A percentile compares a stretch with the other conserved stretches of the same genome.
Evolutionary conservation across 2,329 filamentous ascomycete genomes (phyloP).

Genomic region (Trichoderma harzianum): DNA sequence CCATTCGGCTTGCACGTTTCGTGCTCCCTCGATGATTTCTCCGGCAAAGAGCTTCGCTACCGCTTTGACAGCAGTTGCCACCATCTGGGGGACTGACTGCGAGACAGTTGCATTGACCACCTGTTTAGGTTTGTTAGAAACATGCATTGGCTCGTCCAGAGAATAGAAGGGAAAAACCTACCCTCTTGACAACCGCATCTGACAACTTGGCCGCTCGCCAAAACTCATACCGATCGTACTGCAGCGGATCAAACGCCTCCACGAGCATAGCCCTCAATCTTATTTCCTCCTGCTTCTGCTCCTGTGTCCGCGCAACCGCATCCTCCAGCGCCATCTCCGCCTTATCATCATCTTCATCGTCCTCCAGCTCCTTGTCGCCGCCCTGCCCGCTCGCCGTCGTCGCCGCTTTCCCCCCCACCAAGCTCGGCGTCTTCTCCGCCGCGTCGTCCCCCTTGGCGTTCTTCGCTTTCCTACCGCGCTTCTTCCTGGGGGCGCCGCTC

Average conservation of each 20-base stretch:
- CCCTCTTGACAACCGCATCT: slow-evolving; percentile 65
- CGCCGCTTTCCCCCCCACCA: slow-evolving; percentile 40
- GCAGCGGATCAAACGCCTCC: slow-evolving; percentile 60
- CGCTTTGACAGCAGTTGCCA: slow-evolving; percentile 71
- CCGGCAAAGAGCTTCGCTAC: slow-evolving; percentile 76
- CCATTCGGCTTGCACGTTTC: slow-evolving; percentile 71
- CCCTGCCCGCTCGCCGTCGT: slow-evolving; percentile 45
- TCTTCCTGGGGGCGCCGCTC: slow-evolving; percentile 50
- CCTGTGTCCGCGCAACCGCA: slow-evolving; percentile 59
- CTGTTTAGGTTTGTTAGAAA: slow-evolving; percentile 32
- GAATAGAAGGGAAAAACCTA: slow-evolving; percentile 33
- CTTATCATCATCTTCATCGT: slow-evolving; percentile 56
- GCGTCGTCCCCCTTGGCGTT: slow-evolving; percentile 44
- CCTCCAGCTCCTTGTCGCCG: slow-evolving; percentile 47
- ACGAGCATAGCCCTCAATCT: slow-evolving; percentile 59
- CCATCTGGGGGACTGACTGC: slow-evolving; percentile 70
- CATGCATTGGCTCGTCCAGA: neutral
- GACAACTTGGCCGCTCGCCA: slow-evolving; percentile 68
- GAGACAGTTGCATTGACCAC: slow-evolving; percentile 78
- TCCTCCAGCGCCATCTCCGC: slow-evolving; percentile 56
- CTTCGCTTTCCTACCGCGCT: slow-evolving; percentile 61
- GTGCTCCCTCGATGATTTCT: slow-evolving; percentile 69
- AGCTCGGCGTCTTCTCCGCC: slow-evolving; percentile 43
- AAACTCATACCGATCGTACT: slow-evolving; percentile 66
- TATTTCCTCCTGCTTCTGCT: slow-evolving; percentile 63